Conservation (phyloP, 495 filamentous ascomycete genomes). For the Penicillium flavigenum region DNA sequence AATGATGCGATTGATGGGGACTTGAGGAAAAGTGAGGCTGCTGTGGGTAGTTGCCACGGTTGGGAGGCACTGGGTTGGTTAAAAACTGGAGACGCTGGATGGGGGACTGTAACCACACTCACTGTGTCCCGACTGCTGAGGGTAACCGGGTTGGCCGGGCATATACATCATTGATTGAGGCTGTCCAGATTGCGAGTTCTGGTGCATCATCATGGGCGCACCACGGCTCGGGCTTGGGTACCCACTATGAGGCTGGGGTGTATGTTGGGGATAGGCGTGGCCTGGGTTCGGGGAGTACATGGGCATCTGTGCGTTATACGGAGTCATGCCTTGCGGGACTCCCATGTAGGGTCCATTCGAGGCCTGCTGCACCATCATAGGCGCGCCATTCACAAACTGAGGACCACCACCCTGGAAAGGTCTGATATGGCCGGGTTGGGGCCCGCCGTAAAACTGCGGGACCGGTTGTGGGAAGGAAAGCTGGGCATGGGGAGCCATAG, state of each 20-base stretch:
- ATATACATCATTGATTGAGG: slow-evolving; percentile 60
- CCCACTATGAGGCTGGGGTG: slow-evolving; percentile 66
- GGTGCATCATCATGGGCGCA: slow-evolving; percentile 82
- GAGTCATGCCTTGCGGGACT: slow-evolving; percentile 55
- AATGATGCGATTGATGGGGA: slow-evolving; percentile 66
- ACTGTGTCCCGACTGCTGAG: slow-evolving; percentile 65
- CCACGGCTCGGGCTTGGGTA: slow-evolving; percentile 80
- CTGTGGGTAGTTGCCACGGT: slow-evolving; percentile 58
- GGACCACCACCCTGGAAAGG: slow-evolving; percentile 56
- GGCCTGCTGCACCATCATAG: slow-evolving; percentile 80
- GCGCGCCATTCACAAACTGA: slow-evolving; percentile 69
- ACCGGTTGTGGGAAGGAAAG: slow-evolving; percentile 71
- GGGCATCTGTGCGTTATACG: slow-evolving; percentile 65
- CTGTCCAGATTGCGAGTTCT: slow-evolving; percentile 74
- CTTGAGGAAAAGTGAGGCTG: slow-evolving; percentile 61
- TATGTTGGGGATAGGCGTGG: slow-evolving; percentile 64
- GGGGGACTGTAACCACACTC: slow-evolving; percentile 39
- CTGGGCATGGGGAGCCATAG: slow-evolving; percentile 66
- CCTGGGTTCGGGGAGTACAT: slow-evolving; percentile 70
- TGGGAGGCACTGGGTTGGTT: slow-evolving; percentile 54
- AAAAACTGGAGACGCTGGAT: slow-evolving; percentile 15
- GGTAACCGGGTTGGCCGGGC: slow-evolving; percentile 69
- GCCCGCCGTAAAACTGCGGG: slow-evolving; percentile 63
- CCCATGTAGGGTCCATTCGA: slow-evolving; percentile 57
- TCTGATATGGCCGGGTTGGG: slow-evolving; percentile 27